Percentiles rank a stretch among this genome's conserved stretches.
phyloP scores from a whole-genome alignment of 2,329 filamentous ascomycete species.

The Zalaria obscura region DNA sequence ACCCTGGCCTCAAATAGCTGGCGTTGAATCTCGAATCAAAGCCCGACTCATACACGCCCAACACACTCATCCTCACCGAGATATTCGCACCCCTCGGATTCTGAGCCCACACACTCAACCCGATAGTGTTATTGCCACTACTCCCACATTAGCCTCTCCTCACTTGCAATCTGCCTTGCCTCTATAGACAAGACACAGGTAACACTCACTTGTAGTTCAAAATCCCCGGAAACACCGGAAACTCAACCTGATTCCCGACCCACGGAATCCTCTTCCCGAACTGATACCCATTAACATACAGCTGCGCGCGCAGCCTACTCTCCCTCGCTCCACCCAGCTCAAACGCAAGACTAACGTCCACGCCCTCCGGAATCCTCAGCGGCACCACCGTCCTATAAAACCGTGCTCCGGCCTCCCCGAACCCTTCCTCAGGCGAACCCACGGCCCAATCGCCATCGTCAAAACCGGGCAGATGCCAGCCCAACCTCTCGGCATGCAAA shows the following conservation, averaged over 20 bases:
- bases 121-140: constrained; percentile 42
- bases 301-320: constrained; percentile 37
- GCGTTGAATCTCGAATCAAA: constrained; percentile 18
- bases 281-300: constrained; percentile 52
- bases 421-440: constrained; percentile 22
- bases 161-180: neutral
- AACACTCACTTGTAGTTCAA: constrained; percentile 33
- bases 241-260: constrained; percentile 47
- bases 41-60: constrained; percentile 36
- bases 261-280: constrained; percentile 43
- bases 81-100: constrained; percentile 34
- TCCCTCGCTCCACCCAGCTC: constrained; percentile 31
- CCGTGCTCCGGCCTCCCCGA: constrained; percentile 33
- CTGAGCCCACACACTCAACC: constrained; percentile 47
- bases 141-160: neutral
- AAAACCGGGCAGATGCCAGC: constrained; percentile 45
- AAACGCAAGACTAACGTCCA: constrained; percentile 45
- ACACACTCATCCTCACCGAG: constrained; percentile 29
- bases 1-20: constrained; percentile 35
- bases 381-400: constrained; percentile 42
- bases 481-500: constrained; percentile 41
- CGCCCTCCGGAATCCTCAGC: constrained; percentile 34
- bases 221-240: constrained; percentile 46
- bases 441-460: constrained; percentile 24
- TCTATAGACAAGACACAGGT: no score